Conservation (phyloP, 2,329 filamentous ascomycete species). For the Fusarium lateritium region DNA sequence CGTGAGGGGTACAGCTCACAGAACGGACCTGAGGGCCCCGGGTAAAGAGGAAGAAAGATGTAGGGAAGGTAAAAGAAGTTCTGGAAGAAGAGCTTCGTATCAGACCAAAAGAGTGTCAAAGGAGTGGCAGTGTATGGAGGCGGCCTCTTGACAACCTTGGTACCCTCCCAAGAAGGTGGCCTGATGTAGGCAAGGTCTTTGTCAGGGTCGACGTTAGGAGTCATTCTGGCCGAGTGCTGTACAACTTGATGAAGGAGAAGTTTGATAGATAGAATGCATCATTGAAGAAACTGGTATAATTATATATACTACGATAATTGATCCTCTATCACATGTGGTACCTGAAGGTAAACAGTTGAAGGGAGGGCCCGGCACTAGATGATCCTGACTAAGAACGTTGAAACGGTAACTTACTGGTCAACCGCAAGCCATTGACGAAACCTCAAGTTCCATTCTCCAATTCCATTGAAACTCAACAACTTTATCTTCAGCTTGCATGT, state of each 20-base stretch:
- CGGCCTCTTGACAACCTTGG: slow-evolving; percentile 10
- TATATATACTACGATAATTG: neutral
- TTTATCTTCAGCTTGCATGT: neutral
- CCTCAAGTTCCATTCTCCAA: neutral
- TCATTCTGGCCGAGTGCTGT: neutral
- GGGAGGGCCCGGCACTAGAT: neutral
- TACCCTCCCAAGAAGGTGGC: slow-evolving; percentile 13
- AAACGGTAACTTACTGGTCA: slow-evolving; percentile 7
- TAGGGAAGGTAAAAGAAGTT: slow-evolving; percentile 19
- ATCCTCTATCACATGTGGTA: neutral
- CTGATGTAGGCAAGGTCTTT: slow-evolving; percentile 17
- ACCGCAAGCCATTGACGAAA: neutral
- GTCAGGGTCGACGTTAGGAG: neutral
- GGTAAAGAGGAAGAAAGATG: slow-evolving; percentile 20
- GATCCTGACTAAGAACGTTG: neutral
- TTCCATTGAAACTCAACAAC: too few relatives aligned
- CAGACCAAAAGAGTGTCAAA: slow-evolving; percentile 10
- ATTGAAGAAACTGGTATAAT: neutral
- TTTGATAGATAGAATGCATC: neutral
- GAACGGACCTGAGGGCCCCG: slow-evolving; percentile 6
- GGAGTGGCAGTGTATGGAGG: slow-evolving; percentile 34
- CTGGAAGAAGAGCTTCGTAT: slow-evolving; percentile 20
- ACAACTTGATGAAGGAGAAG: neutral
- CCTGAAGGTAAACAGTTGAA: neutral
- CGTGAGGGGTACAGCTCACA: slow-evolving; percentile 25